A percentile compares a stretch with the other conserved stretches of the same genome.
These are phyloP conservation scores for Neonothopanus nambi DNA, from an alignment of 1,284 basidiomycete genomes.

Conservation along the genomic window DNA sequence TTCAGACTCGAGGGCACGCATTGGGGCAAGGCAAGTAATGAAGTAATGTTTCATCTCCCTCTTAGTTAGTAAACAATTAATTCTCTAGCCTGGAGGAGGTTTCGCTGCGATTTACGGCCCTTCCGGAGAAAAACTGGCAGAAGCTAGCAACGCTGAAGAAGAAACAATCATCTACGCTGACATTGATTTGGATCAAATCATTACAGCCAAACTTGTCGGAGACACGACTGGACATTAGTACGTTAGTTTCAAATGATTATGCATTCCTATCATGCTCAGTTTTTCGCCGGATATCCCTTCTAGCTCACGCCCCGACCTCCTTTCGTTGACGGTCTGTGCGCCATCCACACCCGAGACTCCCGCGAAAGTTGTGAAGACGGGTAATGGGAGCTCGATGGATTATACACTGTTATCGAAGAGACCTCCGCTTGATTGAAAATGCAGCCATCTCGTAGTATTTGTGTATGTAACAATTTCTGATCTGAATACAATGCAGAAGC, in stretches of 20 bases:
- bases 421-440: background rate
- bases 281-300: background rate
- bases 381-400: background rate
- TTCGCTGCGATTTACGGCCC: slow-evolving; percentile 23
- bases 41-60: background rate
- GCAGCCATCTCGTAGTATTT: too few relatives aligned
- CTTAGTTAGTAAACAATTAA: background rate
- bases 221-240: slow-evolving; percentile 24
- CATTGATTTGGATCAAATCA: slow-evolving; percentile 16
- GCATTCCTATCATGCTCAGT: background rate
- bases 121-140: slow-evolving; percentile 16
- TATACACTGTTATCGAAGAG: slow-evolving; percentile 9
- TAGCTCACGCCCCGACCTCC: slow-evolving; percentile 21
- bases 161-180: slow-evolving; percentile 23
- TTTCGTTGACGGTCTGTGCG: slow-evolving; percentile 15
- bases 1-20: slow-evolving; percentile 12
- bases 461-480: too few relatives aligned
- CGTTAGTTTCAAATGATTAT: background rate
- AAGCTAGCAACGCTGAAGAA: slow-evolving; percentile 12
- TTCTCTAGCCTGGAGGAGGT: slow-evolving; percentile 18
- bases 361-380: slow-evolving; percentile 6
- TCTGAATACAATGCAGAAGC: too few relatives aligned
- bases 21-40: slow-evolving; percentile 3
- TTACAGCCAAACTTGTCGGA: slow-evolving; percentile 16
- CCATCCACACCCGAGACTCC: slow-evolving; percentile 3